Base-by-base conservation (phyloP, 177 flowering plant species). In the Vitis hybrid region DNA sequence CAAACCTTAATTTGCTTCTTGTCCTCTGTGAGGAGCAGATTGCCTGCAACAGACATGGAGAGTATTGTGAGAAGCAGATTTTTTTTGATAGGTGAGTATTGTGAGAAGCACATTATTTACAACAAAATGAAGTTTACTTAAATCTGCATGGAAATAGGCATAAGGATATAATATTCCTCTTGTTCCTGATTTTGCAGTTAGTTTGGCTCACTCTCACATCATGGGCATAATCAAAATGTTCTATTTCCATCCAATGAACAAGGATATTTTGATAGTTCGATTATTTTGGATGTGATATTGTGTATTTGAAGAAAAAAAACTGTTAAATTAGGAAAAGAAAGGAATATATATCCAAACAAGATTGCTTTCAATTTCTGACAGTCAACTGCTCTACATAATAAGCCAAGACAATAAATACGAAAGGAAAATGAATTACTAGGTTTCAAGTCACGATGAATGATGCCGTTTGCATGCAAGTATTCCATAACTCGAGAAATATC, bases 401-500 rank as follows among this genome's bases (percentile, higher is more conserved):
- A 15, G 52, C 18, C 66, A 61, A 55, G 50, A 11, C 19, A 15
- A 15, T 3, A 14, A 22, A 2, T 7, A 31, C 7, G 29, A 50
- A 15, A 51, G 11, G 16, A 26, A 61, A 59, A 22, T 52, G 20
- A 49, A 20, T 67, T 76, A 76, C 81, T 64, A 22, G 82, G 84
- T 76, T 81, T 81, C 8, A 81, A 59, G 29, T 81, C 81, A 10
- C 84, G 79, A 26, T 81, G 81, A 53, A 78, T 78, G 67, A 81
- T 76, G 64, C 74, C 72, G 56, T 74, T 68, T 22, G 79, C 75
- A 72, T 81, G 84, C 68, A 81, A 52, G 57, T 74, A 74, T 10
- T 74, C 76, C 84, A 81, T 78, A 1, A 67, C 84, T 39, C 56
- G 66, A 13, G 82, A 64, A 13, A 81, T 72, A 39, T 78, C 81